phyloP scores from a whole-genome alignment of 2,329 filamentous ascomycete species.

The Talaromyces marneffei region DNA sequence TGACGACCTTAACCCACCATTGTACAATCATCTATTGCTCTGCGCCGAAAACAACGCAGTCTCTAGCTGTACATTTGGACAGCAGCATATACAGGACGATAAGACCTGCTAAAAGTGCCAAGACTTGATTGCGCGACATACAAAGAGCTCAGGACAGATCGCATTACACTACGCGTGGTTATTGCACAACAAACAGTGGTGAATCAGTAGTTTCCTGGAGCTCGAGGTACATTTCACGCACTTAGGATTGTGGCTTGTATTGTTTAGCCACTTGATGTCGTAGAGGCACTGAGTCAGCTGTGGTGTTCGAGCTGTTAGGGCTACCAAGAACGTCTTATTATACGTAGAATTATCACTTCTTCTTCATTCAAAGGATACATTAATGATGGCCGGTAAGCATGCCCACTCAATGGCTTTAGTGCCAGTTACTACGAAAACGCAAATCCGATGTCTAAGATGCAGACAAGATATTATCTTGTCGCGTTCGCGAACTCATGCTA shows the following conservation, averaged over 20 bases:
- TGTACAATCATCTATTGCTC: not conserved
- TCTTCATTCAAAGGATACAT: conserved; percentile 21
- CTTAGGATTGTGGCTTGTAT: conserved; percentile 31
- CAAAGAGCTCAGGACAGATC: not conserved
- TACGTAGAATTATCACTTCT: conserved; percentile 31
- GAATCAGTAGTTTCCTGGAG: conserved; percentile 29
- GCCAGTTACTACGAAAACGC: not conserved
- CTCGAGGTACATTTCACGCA: conserved; percentile 16
- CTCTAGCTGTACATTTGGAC: not conserved
- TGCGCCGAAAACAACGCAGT: not conserved
- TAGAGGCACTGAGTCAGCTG: conserved; percentile 33
- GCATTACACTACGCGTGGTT: conserved; percentile 19
- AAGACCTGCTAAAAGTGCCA: not conserved
- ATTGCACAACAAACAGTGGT: conserved; percentile 16
- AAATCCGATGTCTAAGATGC: not conserved
- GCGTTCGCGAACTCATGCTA: conserved; percentile 24
- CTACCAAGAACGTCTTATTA: conserved; percentile 14
- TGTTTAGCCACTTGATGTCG: conserved; percentile 37
- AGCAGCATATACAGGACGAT: not conserved
- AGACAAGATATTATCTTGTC: not conserved
- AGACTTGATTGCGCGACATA: conserved; percentile 10
- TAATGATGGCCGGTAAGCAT: conserved; percentile 59
- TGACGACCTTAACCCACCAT: not conserved
- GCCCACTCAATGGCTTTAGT: conserved; percentile 41
- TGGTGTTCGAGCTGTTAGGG: conserved; percentile 18